phyloP scores from a whole-genome alignment of 2,329 filamentous ascomycete species.

The Aspergillus piperis region DNA sequence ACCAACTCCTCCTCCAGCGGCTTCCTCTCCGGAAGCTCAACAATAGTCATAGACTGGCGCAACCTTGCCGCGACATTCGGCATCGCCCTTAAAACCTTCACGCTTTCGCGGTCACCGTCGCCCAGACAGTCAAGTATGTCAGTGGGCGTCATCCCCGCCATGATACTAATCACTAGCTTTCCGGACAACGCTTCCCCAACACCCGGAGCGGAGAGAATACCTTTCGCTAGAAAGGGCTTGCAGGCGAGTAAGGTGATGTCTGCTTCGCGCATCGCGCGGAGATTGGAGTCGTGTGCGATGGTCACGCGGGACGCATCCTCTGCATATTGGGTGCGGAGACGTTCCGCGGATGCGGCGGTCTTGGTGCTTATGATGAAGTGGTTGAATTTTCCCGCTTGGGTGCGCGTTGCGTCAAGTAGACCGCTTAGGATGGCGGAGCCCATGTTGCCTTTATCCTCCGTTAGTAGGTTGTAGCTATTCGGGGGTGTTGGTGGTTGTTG shows the following conservation, averaged over 20 bases:
- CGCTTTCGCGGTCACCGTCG: not conserved
- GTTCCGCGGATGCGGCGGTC: slow-evolving; percentile 37
- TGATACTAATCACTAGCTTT: slow-evolving; percentile 54
- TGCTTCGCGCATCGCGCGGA: slow-evolving; percentile 36
- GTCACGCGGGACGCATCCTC: slow-evolving; percentile 32
- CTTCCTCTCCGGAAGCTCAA: slow-evolving; percentile 44
- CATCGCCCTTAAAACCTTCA: slow-evolving; percentile 41
- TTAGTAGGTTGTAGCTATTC: not conserved
- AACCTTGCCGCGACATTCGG: slow-evolving; percentile 50
- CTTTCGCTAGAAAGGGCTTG: slow-evolving; percentile 48
- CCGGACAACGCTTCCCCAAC: slow-evolving; percentile 41
- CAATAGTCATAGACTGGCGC: slow-evolving; percentile 52
- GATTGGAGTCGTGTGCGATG: slow-evolving; percentile 36
- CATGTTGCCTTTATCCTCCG: slow-evolving; percentile 34
- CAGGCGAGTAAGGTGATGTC: slow-evolving; percentile 50
- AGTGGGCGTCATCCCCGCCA: slow-evolving; percentile 47
- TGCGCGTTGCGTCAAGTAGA: slow-evolving; percentile 30
- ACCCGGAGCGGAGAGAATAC: slow-evolving; percentile 38
- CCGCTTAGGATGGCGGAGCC: slow-evolving; percentile 41
- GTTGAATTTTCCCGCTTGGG: slow-evolving; percentile 9
- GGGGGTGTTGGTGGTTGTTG: not conserved
- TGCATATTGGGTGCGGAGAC: slow-evolving; percentile 31
- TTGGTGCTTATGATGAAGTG: slow-evolving; percentile 46
- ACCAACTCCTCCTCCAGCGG: slow-evolving; percentile 45
- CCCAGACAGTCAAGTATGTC: slow-evolving; percentile 37